Conservation (phyloP, 352 stramenopile genomes). For the Globisporangium cylindrosporum region DNA sequence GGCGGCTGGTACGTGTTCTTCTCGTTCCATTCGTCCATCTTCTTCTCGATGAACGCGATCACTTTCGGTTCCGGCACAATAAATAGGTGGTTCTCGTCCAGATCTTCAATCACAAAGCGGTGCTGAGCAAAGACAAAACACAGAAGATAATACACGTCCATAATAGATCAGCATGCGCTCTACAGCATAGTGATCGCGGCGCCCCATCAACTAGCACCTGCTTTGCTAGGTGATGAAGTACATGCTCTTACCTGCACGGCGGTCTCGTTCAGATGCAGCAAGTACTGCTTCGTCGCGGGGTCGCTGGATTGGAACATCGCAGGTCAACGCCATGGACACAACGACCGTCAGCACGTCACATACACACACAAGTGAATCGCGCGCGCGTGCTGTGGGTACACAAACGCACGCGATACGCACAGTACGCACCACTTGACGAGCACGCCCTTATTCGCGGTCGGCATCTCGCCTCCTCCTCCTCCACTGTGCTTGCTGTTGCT, state of each 20-base stretch:
- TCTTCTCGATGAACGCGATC: slow-evolving; percentile 84
- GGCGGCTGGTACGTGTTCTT: slow-evolving; percentile 86
- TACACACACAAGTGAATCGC: neutral
- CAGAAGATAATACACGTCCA: neutral
- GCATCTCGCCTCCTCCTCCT: slow-evolving; percentile 31
- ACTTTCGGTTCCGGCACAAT: slow-evolving; percentile 81
- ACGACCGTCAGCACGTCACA: neutral
- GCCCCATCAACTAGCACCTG: neutral
- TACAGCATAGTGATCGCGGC: neutral
- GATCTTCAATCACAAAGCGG: slow-evolving; percentile 86
- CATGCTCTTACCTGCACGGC: slow-evolving; percentile 57
- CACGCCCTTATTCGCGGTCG: slow-evolving; percentile 81
- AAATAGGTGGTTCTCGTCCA: slow-evolving; percentile 85
- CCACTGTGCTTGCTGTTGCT: neutral
- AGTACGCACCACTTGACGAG: slow-evolving; percentile 71
- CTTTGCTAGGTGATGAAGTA: neutral
- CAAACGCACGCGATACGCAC: neutral
- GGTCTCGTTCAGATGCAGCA: slow-evolving; percentile 80
- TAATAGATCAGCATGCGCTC: neutral
- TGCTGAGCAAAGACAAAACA: slow-evolving; percentile 31
- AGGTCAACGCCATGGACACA: too few relatives aligned
- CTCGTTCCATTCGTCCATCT: slow-evolving; percentile 90
- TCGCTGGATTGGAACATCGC: slow-evolving; percentile 22
- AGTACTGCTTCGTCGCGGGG: slow-evolving; percentile 82
- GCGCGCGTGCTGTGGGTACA: neutral